phyloP scores from a whole-genome alignment of 768 basidiomycete species.

The Tulasnella sp. region DNA sequence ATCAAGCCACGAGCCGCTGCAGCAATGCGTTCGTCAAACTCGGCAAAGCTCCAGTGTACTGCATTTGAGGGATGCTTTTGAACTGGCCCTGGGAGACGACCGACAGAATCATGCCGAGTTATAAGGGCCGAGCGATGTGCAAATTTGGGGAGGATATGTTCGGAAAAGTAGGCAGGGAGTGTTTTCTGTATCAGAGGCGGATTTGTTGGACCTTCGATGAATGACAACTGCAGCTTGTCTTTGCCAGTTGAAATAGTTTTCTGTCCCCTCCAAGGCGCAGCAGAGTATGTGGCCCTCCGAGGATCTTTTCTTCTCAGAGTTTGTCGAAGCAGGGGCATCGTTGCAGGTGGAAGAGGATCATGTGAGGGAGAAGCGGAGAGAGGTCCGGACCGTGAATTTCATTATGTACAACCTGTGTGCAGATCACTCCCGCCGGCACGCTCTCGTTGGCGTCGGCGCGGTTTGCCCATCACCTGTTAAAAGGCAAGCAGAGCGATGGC shows the following conservation, averaged over 20 bases:
- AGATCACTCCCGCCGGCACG: neutral
- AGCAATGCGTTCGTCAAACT: slow-evolving; percentile 57
- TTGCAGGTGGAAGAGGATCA: neutral
- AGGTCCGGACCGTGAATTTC: neutral
- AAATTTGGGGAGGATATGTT: slow-evolving; percentile 46
- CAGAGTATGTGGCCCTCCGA: neutral
- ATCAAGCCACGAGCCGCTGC: slow-evolving; percentile 66
- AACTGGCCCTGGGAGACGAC: slow-evolving; percentile 56
- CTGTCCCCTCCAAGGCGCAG: neutral
- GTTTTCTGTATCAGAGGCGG: slow-evolving; percentile 52
- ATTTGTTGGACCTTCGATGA: slow-evolving; percentile 48
- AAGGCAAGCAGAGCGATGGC: neutral
- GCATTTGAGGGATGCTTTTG: slow-evolving; percentile 43
- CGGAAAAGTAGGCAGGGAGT: slow-evolving; percentile 52
- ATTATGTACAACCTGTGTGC: neutral
- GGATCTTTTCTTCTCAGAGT: neutral
- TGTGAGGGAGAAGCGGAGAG: neutral
- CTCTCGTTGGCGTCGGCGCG: neutral
- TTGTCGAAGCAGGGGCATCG: neutral
- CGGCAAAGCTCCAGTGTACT: slow-evolving; percentile 65
- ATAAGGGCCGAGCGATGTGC: slow-evolving; percentile 53
- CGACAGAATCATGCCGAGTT: slow-evolving; percentile 50
- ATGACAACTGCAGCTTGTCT: slow-evolving; percentile 32
- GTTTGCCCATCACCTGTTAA: neutral
- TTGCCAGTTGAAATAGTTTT: slow-evolving; percentile 30